A percentile compares a stretch with the other conserved stretches of the same genome.
These are phyloP conservation scores for Calophaca sinica DNA, from an alignment of 306 rosid genomes.

Conservation along the genomic window DNA sequence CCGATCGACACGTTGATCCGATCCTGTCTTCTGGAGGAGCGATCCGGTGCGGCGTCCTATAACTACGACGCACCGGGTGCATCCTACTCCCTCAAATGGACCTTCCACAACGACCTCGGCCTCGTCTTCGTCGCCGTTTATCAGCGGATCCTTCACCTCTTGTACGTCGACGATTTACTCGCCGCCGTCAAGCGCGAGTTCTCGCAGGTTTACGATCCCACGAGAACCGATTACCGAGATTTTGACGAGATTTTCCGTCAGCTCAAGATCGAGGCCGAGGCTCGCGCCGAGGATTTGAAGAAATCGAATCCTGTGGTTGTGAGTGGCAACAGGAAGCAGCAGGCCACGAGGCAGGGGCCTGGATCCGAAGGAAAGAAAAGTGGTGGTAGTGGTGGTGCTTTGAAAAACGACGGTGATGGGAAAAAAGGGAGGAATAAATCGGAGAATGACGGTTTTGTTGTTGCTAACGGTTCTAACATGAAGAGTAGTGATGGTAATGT, in stretches of 20 bases:
- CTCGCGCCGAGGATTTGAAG: conserved; percentile 85
- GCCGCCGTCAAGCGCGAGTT: conserved; percentile 80
- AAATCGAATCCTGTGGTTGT: conserved; percentile 56
- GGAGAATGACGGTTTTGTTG: conserved; percentile 72
- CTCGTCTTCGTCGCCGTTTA: conserved; percentile 92
- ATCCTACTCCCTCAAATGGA: conserved; percentile 93
- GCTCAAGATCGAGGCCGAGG: conserved; percentile 83
- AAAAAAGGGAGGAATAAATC: conserved; percentile 57
- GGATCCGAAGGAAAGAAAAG: conserved; percentile 66
- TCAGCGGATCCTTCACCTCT: conserved; percentile 80
- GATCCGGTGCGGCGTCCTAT: conserved; percentile 83
- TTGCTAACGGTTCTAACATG: conserved; percentile 58
- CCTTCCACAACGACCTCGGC: conserved; percentile 89
- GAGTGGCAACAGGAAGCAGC: conserved; percentile 56
- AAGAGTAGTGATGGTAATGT: conserved; percentile 40
- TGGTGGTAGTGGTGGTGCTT: conserved; percentile 52
- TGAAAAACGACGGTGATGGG: conserved; percentile 47
- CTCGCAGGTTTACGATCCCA: conserved; percentile 70
- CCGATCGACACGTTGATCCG: conserved; percentile 93
- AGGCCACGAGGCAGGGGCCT: conserved; percentile 54
- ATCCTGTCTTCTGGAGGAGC: conserved; percentile 92
- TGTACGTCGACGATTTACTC: conserved; percentile 87
- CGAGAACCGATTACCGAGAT: conserved; percentile 63
- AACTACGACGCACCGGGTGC: conserved; percentile 87
- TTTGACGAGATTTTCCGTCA: conserved; percentile 75